Evolutionary conservation across 192 early-diverging fungal genomes (phyloP), one percentile per base, ranked within the genome.

Genomic region (Coemansia sp.): DNA sequence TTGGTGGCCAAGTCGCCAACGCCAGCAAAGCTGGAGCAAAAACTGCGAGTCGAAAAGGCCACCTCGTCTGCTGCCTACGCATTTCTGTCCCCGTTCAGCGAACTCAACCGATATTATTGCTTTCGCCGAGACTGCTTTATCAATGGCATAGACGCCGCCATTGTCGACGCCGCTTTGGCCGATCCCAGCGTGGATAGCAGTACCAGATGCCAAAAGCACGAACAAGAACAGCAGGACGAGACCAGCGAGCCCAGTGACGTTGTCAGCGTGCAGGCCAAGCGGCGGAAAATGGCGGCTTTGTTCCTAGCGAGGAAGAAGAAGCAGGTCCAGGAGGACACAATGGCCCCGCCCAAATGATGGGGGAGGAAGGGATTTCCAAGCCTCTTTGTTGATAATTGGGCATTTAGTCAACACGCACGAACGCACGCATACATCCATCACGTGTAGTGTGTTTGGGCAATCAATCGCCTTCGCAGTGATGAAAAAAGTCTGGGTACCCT

Each of bases 111-210:
- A 17, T 73, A 67, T 57, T 73, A 67, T 36, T 53, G 59, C 33
- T 73, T 67, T 42, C 39, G 60, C n/a, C 70, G 70, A 33, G 64
- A 73, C 50, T 73, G 70, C 27, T 58, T 42, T 42, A 56, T 59
- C 15, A 22, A 37, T 12, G 41, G 53, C 22, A 2, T 37, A 2
- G 58, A 62, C 15, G 35, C 46, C 19, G 48, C 22, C 3, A 43
- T 52, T 37, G 26, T 71, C 4, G 57, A 60, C 3, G 24, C 11
- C 11, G 63, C 62, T 21, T 37, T 71, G 9, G 41, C 21, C 27
- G 19, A 52, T 33, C n/a, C 5, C 26, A 48, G 33, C 36, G 46
- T 26, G 18, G 46, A 50, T 50, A 50, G 7, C 37, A 24, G n/a
- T 32, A 24, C 15, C 24, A 1, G 24, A 50, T 17, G 52, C 29